phyloP scores from a whole-genome alignment of 176 grass and related monocot species.

The Eremochloa ophiuroides region DNA sequence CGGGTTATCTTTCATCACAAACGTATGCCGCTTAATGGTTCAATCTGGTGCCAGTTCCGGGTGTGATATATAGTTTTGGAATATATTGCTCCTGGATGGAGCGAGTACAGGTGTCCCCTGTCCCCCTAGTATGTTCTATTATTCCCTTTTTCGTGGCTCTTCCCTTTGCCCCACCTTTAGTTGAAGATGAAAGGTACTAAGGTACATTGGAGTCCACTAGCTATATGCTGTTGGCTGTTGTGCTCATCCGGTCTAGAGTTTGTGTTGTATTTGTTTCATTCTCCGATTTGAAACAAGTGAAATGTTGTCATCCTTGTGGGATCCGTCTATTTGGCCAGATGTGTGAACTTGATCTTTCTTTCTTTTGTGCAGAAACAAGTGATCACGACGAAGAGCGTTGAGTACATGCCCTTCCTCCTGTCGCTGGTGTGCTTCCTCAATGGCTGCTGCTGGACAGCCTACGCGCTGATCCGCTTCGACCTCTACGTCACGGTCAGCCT shows the following conservation, averaged over 20 bases:
- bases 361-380: slow-evolving; percentile 39
- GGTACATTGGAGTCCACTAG: background rate
- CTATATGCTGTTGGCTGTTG: background rate
- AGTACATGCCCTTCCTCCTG: slow-evolving; percentile 77
- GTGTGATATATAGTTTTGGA: background rate
- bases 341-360: background rate
- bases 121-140: background rate
- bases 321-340: background rate
- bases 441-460: slow-evolving; percentile 63
- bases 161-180: background rate
- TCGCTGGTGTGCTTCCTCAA: slow-evolving; percentile 57
- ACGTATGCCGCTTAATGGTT: background rate
- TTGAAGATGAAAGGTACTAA: background rate
- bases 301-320: background rate
- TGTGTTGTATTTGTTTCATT: too few relatives aligned
- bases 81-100: background rate
- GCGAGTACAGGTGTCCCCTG: background rate
- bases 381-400: slow-evolving; percentile 57
- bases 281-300: background rate
- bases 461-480: slow-evolving; percentile 71
- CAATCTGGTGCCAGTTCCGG: background rate
- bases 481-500: slow-evolving; percentile 48
- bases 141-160: slow-evolving; percentile 5
- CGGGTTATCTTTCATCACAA: background rate
- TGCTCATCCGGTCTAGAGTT: too few relatives aligned